A percentile compares a stretch with the other conserved stretches of the same genome.
phyloP scores from a whole-genome alignment of 2,329 filamentous ascomycete genomes.

The Apiospora aurea region DNA sequence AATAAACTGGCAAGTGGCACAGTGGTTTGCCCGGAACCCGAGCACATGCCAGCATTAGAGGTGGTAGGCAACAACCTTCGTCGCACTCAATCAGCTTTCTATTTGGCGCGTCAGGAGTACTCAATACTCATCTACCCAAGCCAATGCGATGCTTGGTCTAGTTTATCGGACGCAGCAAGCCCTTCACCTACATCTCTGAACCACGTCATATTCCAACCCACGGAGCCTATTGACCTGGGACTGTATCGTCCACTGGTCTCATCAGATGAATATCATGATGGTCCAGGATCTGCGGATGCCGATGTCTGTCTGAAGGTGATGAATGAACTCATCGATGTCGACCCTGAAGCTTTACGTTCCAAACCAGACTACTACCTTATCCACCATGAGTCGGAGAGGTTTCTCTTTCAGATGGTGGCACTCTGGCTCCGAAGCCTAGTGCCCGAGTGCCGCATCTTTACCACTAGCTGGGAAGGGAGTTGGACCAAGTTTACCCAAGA shows the following conservation, averaged over 20 bases:
- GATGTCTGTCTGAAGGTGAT: constrained; percentile 9
- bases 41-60: constrained; percentile 30
- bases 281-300: neutral
- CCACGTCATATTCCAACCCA: constrained; percentile 37
- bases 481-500: constrained; percentile 39
- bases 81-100: constrained; percentile 33
- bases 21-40: constrained; percentile 30
- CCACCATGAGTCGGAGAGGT: neutral
- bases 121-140: constrained; percentile 41
- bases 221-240: constrained; percentile 27
- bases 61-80: constrained; percentile 36
- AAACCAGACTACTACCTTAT: constrained; percentile 39
- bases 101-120: constrained; percentile 36
- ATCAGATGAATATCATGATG: neutral
- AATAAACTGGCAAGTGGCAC: constrained; percentile 35
- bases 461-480: constrained; percentile 32
- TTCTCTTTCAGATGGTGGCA: constrained; percentile 18
- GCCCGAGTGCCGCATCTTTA: constrained; percentile 40
- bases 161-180: constrained; percentile 28
- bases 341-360: constrained; percentile 27
- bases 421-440: constrained; percentile 34
- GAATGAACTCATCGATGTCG: constrained; percentile 21
- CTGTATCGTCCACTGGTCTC: constrained; percentile 32
- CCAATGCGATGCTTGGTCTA: constrained; percentile 35
- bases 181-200: constrained; percentile 31